Evolutionary conservation across 495 filamentous ascomycete species (phyloP).

Genomic region (Neohortaea acidophila): DNA sequence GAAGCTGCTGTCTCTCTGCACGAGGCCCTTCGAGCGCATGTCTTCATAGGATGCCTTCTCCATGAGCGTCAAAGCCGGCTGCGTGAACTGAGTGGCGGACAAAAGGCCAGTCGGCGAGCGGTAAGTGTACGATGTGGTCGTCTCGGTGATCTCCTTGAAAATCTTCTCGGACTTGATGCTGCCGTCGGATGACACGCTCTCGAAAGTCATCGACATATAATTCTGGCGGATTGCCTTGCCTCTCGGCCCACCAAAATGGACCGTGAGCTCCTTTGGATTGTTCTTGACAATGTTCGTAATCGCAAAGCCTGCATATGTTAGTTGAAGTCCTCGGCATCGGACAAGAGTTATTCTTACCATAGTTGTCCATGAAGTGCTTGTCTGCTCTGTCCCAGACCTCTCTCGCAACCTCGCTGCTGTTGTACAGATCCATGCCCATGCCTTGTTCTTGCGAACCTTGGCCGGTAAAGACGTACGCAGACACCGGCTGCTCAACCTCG

Average conservation of each 20-base stretch:
- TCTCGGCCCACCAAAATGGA: constrained; percentile 92
- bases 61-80: constrained; percentile 94
- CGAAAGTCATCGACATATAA: constrained; percentile 99
- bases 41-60: constrained; percentile 99
- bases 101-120: constrained; percentile 87
- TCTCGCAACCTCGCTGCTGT: constrained; percentile 75
- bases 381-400: constrained; percentile 98
- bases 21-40: constrained; percentile 91
- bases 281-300: constrained; percentile 99
- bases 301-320: constrained; percentile 57
- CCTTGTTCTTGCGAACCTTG: constrained; percentile 97
- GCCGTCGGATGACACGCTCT: constrained; percentile 81
- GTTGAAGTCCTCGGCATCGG: constrained; percentile 5
- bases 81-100: constrained; percentile 96
- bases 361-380: constrained; percentile 96
- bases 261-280: constrained; percentile 96
- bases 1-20: constrained; percentile 90
- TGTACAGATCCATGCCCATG: constrained; percentile 99
- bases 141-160: constrained; percentile 91
- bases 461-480: constrained; percentile 93
- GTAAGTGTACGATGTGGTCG: constrained; percentile 89
- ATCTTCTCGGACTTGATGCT: constrained; percentile 95
- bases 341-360: constrained; percentile 47
- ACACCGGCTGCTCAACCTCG: constrained; percentile 96
- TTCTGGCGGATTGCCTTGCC: constrained; percentile 96